Base-by-base conservation (phyloP, 1,139 yeast species). In the Sugiyamaella pinicola region DNA sequence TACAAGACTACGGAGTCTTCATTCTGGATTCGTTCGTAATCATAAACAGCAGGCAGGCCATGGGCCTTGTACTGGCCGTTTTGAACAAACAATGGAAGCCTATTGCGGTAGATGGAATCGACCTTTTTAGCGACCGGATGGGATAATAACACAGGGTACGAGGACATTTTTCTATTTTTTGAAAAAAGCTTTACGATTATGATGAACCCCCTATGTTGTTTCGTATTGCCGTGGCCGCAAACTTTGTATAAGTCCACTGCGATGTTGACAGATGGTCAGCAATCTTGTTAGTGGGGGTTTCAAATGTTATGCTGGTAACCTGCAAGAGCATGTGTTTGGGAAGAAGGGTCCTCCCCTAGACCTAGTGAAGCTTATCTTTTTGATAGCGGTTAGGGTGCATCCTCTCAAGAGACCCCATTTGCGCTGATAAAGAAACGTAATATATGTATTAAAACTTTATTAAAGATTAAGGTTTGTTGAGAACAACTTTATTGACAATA, bases 81-180 rank as follows among this genome's bases (percentile, higher is more conserved):
- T 7, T 71, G 72, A 37, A 81, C 80, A 74, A 91, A 91, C 62
- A 88, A 96, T 48, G 91, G 78, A 58, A 93, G 74, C 54, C 98
- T 76, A 65, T 81, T 79, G 61, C 83, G 87, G 68, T 86, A 93
- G 56, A 91, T 82, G 51, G 82, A 79, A 66, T 88, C 91, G 41
- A 91, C 84, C 57, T 95, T 95, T 67, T 89, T 89, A 63, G 90
- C 86, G 48, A 82, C 83, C 2, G 97, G 97, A 15, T 57, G 53
- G 33, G 49, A 51, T 37, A 61, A 56, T 21, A 58, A 47, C 24
- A 51, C 55, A 7, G 57, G 49, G 35, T 60, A 60, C 12, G 55
- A 38, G 18, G 38, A n/a, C 35, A 37, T 35, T 18, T 9, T 45
- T 4, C 29, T 26, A 10, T 9, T 3, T 17, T 3, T 8, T 21